These are phyloP conservation scores for Penicillium vulpinum DNA, from an alignment of 2,329 filamentous ascomycete genomes.

Conservation along the genomic window DNA sequence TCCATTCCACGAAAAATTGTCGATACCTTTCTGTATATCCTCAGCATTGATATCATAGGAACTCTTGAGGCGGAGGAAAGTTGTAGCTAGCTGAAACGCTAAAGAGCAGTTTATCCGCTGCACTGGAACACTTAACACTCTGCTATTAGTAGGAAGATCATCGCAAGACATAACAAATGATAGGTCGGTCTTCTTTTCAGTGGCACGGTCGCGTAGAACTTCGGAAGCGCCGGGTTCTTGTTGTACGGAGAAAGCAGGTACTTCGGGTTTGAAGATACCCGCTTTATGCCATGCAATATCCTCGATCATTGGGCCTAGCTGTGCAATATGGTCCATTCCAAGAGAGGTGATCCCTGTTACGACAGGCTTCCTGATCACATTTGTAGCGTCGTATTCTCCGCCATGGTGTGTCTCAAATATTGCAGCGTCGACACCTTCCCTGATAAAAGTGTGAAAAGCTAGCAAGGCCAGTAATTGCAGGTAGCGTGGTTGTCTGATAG, in stretches of 20 bases:
- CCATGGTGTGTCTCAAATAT: slow-evolving; percentile 69
- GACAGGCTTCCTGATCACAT: slow-evolving; percentile 60
- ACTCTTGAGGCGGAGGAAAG: too few relatives aligned
- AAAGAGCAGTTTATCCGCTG: slow-evolving; percentile 31
- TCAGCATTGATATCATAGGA: too few relatives aligned
- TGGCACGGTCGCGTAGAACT: too few relatives aligned
- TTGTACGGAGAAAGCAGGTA: slow-evolving; percentile 54
- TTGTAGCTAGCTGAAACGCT: slow-evolving; percentile 15
- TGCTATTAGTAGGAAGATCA: neutral
- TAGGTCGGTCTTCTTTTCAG: too few relatives aligned
- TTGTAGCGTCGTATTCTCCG: slow-evolving; percentile 69
- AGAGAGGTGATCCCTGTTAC: slow-evolving; percentile 65
- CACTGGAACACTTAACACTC: neutral
- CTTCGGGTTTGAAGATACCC: slow-evolving; percentile 62
- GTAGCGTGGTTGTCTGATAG: slow-evolving; percentile 35
- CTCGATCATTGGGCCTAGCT: slow-evolving; percentile 62
- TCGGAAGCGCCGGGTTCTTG: slow-evolving; percentile 42
- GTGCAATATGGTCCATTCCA: slow-evolving; percentile 67
- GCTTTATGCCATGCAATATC: slow-evolving; percentile 74
- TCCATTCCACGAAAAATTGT: slow-evolving; percentile 34
- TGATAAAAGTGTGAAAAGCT: slow-evolving; percentile 64
- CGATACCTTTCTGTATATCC: slow-evolving; percentile 10
- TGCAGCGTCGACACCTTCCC: slow-evolving; percentile 61
- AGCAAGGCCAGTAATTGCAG: slow-evolving; percentile 64
- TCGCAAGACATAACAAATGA: too few relatives aligned